Evolutionary conservation across 306 rosid species (phyloP).

Genomic region (Clitoria ternatea): DNA sequence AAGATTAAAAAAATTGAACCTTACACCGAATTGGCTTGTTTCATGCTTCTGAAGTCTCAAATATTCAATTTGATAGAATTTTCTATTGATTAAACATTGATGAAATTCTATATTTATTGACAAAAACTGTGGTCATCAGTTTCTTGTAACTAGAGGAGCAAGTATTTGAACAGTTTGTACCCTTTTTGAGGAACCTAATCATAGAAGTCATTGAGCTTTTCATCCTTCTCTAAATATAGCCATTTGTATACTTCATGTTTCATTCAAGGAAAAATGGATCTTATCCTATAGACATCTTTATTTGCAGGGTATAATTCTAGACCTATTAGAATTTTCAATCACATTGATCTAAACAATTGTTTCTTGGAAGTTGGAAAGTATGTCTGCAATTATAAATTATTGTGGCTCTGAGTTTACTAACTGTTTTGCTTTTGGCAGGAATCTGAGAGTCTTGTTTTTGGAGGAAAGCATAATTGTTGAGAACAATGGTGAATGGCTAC

Average conservation of each 20-base stretch:
- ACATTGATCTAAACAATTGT: slow-evolving; percentile 29
- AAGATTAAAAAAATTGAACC: not conserved
- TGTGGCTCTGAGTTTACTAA: not conserved
- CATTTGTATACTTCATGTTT: not conserved
- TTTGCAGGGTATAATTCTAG: not conserved
- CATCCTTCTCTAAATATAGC: not conserved
- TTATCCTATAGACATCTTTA: not conserved
- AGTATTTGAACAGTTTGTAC: not conserved
- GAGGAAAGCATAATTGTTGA: slow-evolving; percentile 76
- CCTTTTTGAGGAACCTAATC: not conserved
- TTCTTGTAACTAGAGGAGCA: not conserved
- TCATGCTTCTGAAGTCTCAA: not conserved
- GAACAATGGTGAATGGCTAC: slow-evolving; percentile 75
- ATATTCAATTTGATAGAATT: not conserved
- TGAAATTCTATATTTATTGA: not conserved
- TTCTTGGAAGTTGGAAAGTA: slow-evolving; percentile 10
- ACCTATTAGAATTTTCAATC: slow-evolving; percentile 4
- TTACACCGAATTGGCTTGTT: not conserved
- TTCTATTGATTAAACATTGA: slow-evolving; percentile 2
- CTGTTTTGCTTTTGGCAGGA: slow-evolving; percentile 46
- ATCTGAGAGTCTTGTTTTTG: slow-evolving; percentile 65
- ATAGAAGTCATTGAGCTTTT: not conserved
- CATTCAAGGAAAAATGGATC: not conserved
- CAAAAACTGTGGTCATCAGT: not conserved
- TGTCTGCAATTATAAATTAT: not conserved